A percentile compares a stretch with the other conserved stretches of the same genome.
phyloP scores from a whole-genome alignment of 2,329 filamentous ascomycete species.

The Aspergillus sp. region DNA sequence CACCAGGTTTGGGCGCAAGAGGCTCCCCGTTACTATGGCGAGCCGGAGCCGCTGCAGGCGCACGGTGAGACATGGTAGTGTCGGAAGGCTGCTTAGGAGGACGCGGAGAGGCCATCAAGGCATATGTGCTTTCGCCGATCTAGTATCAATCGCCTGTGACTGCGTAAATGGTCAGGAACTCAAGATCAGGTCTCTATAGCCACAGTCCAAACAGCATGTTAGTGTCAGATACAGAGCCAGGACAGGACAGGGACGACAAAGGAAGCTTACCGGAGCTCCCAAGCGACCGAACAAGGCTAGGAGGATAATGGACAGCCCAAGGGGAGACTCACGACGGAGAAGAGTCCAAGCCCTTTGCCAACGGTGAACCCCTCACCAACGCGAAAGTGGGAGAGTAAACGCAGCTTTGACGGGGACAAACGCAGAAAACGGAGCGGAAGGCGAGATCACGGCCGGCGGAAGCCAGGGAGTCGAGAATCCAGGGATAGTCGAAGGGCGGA shows the following conservation, averaged over 20 bases:
- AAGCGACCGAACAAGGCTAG: background rate
- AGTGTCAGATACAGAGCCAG: constrained; percentile 1
- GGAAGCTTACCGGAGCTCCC: constrained; percentile 4
- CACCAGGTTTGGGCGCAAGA: constrained; percentile 10
- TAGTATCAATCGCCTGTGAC: background rate
- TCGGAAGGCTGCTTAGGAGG: constrained; percentile 14
- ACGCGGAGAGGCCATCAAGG: constrained; percentile 10
- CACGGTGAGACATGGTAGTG: constrained; percentile 21
- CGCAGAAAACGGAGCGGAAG: constrained; percentile 2
- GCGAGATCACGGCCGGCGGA: background rate
- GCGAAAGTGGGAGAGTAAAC: background rate
- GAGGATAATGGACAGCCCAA: background rate
- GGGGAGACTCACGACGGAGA: background rate
- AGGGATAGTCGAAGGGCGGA: background rate
- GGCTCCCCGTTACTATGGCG: constrained; percentile 21
- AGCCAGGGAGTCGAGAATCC: background rate
- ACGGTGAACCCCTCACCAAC: constrained; percentile 2
- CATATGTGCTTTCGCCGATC: constrained; percentile 2
- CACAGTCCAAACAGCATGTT: constrained; percentile 9
- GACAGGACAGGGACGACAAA: constrained; percentile 7
- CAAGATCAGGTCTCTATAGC: background rate
- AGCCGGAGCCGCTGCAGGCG: constrained; percentile 15
- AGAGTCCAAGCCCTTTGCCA: background rate
- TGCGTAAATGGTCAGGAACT: constrained; percentile 1
- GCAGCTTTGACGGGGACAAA: background rate